These are phyloP conservation scores for Kalmanozyma brasiliensis DNA, from an alignment of 1,284 basidiomycete genomes.

Conservation along the genomic window DNA sequence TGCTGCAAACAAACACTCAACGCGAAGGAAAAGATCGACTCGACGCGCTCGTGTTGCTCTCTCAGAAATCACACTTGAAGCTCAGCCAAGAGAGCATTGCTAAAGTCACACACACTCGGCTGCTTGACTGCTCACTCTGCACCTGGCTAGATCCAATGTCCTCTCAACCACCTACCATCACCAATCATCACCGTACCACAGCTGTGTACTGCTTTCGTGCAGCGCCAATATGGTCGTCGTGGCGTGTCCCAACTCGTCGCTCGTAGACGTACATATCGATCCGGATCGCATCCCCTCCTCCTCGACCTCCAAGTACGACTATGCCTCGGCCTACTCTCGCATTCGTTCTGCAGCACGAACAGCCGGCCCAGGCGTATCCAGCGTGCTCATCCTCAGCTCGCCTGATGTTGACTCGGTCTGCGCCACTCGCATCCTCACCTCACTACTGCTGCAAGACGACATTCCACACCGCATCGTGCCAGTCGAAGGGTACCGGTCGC, in stretches of 20 bases:
- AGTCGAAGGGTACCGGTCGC: conserved; percentile 78
- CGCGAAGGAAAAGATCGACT: conserved; percentile 23
- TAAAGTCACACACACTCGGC: too few relatives aligned
- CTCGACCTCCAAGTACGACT: conserved; percentile 41
- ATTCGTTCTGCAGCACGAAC: conserved; percentile 49
- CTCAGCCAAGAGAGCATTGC: not conserved
- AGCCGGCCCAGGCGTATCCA: conserved; percentile 43
- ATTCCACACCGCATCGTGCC: conserved; percentile 90
- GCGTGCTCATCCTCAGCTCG: conserved; percentile 82
- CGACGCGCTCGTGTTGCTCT: conserved; percentile 32
- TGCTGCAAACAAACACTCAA: conserved; percentile 10
- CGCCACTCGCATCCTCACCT: conserved; percentile 87
- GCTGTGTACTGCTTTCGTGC: too few relatives aligned
- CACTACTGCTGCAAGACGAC: conserved; percentile 90
- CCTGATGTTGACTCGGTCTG: conserved; percentile 91
- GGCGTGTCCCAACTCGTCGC: conserved; percentile 38
- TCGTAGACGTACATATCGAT: conserved; percentile 31
- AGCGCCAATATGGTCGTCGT: conserved; percentile 54
- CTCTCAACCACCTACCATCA: too few relatives aligned
- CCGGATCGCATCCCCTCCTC: conserved; percentile 21
- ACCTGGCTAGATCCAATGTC: too few relatives aligned
- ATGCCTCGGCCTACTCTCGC: conserved; percentile 57
- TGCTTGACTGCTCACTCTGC: too few relatives aligned
- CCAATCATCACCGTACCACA: too few relatives aligned
- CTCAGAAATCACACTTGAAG: not conserved